Base-by-base conservation (phyloP, 768 basidiomycete genomes). In the Grammothele lineata region DNA sequence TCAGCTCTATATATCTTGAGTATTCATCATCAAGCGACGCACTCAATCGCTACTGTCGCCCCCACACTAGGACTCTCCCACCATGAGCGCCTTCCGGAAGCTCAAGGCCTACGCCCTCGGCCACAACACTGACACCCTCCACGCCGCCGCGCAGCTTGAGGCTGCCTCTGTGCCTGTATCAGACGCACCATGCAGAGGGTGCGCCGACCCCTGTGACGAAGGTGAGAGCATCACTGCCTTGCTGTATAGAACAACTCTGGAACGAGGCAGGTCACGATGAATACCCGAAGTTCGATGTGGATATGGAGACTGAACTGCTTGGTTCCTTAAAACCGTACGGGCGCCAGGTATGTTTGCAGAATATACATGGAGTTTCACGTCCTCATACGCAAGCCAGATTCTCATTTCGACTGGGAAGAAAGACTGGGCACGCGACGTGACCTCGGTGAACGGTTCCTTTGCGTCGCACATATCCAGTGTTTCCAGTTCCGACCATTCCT, bases 351-450 rank as follows among this genome's bases (percentile, higher is more conserved):
- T 40, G 72, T 10, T n/a, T n/a, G n/a, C n/a, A n/a, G n/a, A 22
- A 21, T 17, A 10, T 37, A 12, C 12, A 7, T 30, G 14, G 11
- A 21, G 10, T 34, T 25, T 9, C 14, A 32, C 50, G 27, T 37
- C 37, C n/a, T 50, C 40, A 54, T n/a, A 18, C 35, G 4, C 61
- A 17, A 35, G 18, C 21, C 27, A 93, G 85, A 74, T 95, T 26
- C 72, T 97, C 26, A 87, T 97, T 43, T 93, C 90, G 1, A 95
- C 92, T 0, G 92, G 92, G 5, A 83, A 87, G 66, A 74, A 81
- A 17, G 92, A 98, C 68, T 97, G 94, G 94, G 78, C 81, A 32
- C 73, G 74, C 34, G 83, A 92, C 35, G 80, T 97, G 49, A 85
- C 86, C 2, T 77, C 83, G 48, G 85, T 78, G 22, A 68, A 74